These are phyloP conservation scores for Lineolata rhizophorae DNA, from an alignment of 495 filamentous ascomycete species.

Conservation along the genomic window DNA sequence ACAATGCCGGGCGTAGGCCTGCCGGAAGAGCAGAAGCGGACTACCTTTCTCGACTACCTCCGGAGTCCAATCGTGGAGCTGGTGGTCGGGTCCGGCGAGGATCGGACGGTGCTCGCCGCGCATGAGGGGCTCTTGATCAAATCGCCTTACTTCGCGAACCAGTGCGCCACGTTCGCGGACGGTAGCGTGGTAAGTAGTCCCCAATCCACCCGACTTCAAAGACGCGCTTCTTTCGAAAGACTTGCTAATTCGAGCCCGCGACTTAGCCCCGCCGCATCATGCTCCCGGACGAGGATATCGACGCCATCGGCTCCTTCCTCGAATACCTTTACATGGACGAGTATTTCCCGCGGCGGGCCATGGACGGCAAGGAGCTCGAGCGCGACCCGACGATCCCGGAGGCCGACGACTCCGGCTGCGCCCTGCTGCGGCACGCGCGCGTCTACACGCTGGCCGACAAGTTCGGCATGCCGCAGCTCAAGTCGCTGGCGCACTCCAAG, in stretches of 20 bases:
- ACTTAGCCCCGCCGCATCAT: slow-evolving; percentile 28
- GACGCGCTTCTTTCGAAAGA: too few relatives aligned
- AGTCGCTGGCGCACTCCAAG: slow-evolving; percentile 60
- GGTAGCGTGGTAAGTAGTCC: slow-evolving; percentile 10
- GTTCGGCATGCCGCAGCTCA: slow-evolving; percentile 47
- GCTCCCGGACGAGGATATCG: slow-evolving; percentile 47
- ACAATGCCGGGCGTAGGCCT: background rate
- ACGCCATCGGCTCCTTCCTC: slow-evolving; percentile 69
- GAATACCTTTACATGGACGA: slow-evolving; percentile 85
- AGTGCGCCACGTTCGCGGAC: slow-evolving; percentile 32
- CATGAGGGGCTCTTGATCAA: slow-evolving; percentile 56
- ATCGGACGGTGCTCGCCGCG: slow-evolving; percentile 42
- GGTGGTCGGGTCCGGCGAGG: slow-evolving; percentile 39
- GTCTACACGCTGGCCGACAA: slow-evolving; percentile 79
- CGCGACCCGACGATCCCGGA: slow-evolving; percentile 30
- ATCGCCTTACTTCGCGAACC: slow-evolving; percentile 51
- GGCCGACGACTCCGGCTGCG: slow-evolving; percentile 48
- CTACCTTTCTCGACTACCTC: slow-evolving; percentile 18
- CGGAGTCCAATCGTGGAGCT: slow-evolving; percentile 63
- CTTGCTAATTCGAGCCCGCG: too few relatives aligned
- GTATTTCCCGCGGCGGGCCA: slow-evolving; percentile 53
- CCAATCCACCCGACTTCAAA: background rate
- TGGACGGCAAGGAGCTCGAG: slow-evolving; percentile 24
- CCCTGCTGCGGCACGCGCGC: slow-evolving; percentile 66
- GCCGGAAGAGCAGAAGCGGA: background rate